phyloP scores from a whole-genome alignment of 331 rosid species.

The Pyrus hybrid region DNA sequence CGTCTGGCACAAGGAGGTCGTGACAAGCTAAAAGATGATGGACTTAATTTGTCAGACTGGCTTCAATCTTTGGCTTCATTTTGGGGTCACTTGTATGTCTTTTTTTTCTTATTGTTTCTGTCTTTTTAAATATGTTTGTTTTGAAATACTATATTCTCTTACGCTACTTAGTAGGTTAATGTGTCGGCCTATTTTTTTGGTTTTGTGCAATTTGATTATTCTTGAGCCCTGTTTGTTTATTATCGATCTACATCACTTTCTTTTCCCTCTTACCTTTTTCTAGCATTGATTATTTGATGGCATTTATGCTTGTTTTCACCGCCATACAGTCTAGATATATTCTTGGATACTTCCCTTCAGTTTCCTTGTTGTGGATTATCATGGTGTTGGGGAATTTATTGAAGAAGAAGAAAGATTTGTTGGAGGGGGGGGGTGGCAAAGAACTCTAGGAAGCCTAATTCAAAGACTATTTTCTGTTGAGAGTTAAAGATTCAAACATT shows the following conservation, averaged over 20 bases:
- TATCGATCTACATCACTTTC: background rate
- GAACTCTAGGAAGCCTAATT: background rate
- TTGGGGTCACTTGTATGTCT: conserved; percentile 97
- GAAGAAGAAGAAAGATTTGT: background rate
- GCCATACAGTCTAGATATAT: conserved; percentile 37
- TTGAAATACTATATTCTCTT: background rate
- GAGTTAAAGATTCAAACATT: background rate
- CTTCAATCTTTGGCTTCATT: conserved; percentile 98
- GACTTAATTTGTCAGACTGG: conserved; percentile 98
- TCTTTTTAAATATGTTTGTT: background rate
- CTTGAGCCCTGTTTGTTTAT: background rate
- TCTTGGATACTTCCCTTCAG: conserved; percentile 54
- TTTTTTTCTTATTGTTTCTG: background rate
- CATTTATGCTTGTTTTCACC: conserved; percentile 24
- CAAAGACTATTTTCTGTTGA: background rate
- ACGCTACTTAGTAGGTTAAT: background rate
- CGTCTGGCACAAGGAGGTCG: conserved; percentile 95
- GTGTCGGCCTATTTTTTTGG: background rate
- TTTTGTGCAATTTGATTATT: background rate
- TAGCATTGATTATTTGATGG: conserved; percentile 5
- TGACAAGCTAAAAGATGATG: conserved; percentile 94
- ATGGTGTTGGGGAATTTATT: conserved; percentile 24
- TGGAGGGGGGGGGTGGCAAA: too few relatives aligned
- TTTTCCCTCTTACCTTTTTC: background rate
- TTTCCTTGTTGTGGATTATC: conserved; percentile 69